Evolutionary conservation across 495 filamentous ascomycete genomes (phyloP), one percentile per base, ranked within the genome.

Genomic region (Ramalina intermedia): DNA sequence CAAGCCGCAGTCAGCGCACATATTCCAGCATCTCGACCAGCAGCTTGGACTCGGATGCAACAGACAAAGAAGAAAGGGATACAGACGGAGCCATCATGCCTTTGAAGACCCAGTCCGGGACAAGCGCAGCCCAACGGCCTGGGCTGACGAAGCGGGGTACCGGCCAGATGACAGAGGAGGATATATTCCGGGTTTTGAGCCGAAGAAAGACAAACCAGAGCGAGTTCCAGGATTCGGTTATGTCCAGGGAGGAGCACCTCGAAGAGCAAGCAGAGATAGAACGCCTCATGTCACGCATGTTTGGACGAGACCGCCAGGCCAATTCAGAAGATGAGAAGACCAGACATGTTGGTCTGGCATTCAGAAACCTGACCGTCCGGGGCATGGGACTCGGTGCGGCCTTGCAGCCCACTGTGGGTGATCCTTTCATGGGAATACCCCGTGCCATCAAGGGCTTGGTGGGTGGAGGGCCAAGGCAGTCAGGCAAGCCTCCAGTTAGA

Each of bases 351-450:
- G 78, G 79, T 24, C 69, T 81, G 29, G 69, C 75, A 13, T 82
- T 75, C 74, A 76, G 66, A 49, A 66, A 74, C 45, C 58, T 82
- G 12, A 81, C 75, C 0, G 81, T 86, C 23, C 79, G 78, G 54
- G 82, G 82, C 0, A 67, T 75, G 53, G 80, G 81, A 2, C 60
- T 84, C 7, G 82, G 82, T 13, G 79, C 82, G 27, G 73, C 74
- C 1, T 61, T 85, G 16, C 80, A 85, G 51, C 77, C 78, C 6
- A 77, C 73, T 0, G 73, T 80, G 41, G 73, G 76, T 14, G 82
- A 84, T 51, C 60, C 83, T 9, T 76, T 82, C 52, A 56, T 84
- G 14, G 76, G 63, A 2, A 45, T 81, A 7, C 73, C 79, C 1
- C 62, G 78, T 33, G 52, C 68, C 6, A 52, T 80, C n/a, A 71